Evolutionary conservation across 176 grass and related monocot genomes (phyloP).

Genomic region (Poa annua): DNA sequence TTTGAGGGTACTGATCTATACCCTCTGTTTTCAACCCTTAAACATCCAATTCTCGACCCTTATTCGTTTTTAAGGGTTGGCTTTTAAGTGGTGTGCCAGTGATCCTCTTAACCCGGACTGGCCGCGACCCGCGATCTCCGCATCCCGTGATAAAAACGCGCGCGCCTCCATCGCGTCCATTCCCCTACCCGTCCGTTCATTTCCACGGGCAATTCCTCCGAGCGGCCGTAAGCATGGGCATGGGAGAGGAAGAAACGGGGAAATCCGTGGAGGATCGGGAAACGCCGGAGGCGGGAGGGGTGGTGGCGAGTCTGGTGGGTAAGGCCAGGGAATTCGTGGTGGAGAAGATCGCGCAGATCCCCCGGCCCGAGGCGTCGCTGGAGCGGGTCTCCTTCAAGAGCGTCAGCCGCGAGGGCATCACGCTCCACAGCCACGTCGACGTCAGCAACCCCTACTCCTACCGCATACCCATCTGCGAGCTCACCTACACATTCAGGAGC

Average conservation of each 20-base stretch:
- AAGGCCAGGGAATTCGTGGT: constrained; percentile 85
- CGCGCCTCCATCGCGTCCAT: not conserved
- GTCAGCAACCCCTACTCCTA: constrained; percentile 79
- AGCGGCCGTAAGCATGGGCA: constrained; percentile 17
- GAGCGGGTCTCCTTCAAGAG: constrained; percentile 61
- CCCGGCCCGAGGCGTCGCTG: constrained; percentile 72
- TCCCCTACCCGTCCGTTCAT: not conserved
- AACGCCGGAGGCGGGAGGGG: not conserved
- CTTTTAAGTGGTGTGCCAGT: too few relatives aligned
- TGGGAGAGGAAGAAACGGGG: not conserved
- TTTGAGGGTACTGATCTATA: too few relatives aligned
- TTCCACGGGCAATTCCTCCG: not conserved
- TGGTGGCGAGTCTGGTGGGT: constrained; percentile 58
- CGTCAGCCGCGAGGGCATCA: constrained; percentile 59
- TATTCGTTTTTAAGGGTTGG: too few relatives aligned
- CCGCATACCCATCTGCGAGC: constrained; percentile 77
- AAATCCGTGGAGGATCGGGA: not conserved
- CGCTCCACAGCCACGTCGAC: constrained; percentile 70
- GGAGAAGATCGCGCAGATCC: constrained; percentile 79
- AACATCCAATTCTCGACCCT: too few relatives aligned
- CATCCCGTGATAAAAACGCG: not conserved
- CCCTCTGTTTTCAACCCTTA: too few relatives aligned
- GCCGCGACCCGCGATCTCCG: not conserved
- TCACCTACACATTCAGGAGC: constrained; percentile 72
- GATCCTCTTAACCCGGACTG: too few relatives aligned